Evolutionary conservation across 2,329 filamentous ascomycete genomes (phyloP), one percentile per base, ranked within the genome.

Genomic region (Akanthomyces muscarius): DNA sequence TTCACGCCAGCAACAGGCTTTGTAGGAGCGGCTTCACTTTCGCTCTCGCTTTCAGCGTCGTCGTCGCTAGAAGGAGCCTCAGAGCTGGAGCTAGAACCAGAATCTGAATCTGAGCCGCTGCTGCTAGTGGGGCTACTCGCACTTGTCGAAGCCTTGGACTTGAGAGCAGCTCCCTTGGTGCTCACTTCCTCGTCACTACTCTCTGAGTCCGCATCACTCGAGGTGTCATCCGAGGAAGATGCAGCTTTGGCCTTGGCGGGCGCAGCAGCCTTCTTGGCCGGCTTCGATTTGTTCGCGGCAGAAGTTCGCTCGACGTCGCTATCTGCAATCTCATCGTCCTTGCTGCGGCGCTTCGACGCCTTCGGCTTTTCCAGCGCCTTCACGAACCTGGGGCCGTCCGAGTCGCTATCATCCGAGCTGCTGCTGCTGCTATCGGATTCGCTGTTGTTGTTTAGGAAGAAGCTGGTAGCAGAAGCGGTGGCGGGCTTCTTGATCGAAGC

Each of bases 261-360:
- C n/a, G 63, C 57, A 44, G n/a, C 58, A 21, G 58, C 38, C 56
- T 64, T 21, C 23, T 68, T 68, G 54, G 33, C 48, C 3, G 51
- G 23, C 25, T 50, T 60, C n/a, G 64, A 38, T 38, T 65, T 67
- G 41, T 71, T 72, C 38, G 69, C 65, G 21, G 70, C 65, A 44
- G 71, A 66, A 53, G 70, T 71, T 61, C 73, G 73, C 64, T 78
- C 77, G 68, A 67, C 73, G 67, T 79, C 76, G 68, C 77, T 79
- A 63, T 79, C 77, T 68, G 76, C 75, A 64, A 79, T 77, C 65
- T 78, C 77, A 25, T 76, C 73, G 50, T 72, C 65, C 66, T 74
- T 73, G 70, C 66, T 70, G 63, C 69, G 71, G 61, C 69, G 67
- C 62, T 70, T 71, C 45, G 57, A 50, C 60, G 61, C 48, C 44